Conservation (phyloP, 1,284 basidiomycete species). For the Apiotrichum laibachii region DNA sequence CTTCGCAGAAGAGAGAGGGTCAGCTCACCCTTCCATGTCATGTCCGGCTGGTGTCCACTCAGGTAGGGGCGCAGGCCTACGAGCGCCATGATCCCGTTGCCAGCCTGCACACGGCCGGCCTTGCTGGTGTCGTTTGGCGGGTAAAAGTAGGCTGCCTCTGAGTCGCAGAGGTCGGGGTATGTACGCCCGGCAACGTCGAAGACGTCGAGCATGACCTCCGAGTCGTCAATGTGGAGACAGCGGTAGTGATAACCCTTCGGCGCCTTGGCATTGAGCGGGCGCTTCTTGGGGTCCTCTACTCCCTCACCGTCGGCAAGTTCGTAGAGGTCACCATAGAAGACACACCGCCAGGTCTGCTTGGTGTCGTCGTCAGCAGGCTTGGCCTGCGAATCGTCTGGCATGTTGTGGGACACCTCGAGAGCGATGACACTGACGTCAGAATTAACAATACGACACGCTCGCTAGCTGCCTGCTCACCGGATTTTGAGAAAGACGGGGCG, state of each 20-base stretch:
- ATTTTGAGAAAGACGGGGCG: constrained; percentile 35
- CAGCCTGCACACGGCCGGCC: background rate
- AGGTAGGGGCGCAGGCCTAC: background rate
- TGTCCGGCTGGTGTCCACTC: background rate
- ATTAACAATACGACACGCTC: too few relatives aligned
- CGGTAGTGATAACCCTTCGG: constrained; percentile 31
- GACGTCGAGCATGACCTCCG: constrained; percentile 37
- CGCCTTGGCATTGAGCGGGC: constrained; percentile 4
- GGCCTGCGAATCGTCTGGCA: background rate
- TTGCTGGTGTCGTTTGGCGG: background rate
- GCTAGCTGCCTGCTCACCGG: constrained; percentile 24
- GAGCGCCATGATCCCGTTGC: constrained; percentile 3
- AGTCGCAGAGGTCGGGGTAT: constrained; percentile 41
- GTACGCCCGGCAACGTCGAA: constrained; percentile 43
- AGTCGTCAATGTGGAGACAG: constrained; percentile 29
- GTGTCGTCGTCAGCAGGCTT: constrained; percentile 3
- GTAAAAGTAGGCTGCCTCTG: constrained; percentile 12
- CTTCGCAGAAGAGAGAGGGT: too few relatives aligned
- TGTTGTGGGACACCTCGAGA: constrained; percentile 21
- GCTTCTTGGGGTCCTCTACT: background rate
- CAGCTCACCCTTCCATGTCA: constrained; percentile 13
- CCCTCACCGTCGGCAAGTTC: constrained; percentile 21
- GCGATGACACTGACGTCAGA: constrained; percentile 27
- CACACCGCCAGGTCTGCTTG: constrained; percentile 26
- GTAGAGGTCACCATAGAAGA: constrained; percentile 41